These are phyloP conservation scores for Serendipita sp. DNA, from an alignment of 768 basidiomycete species.

Conservation along the genomic window DNA sequence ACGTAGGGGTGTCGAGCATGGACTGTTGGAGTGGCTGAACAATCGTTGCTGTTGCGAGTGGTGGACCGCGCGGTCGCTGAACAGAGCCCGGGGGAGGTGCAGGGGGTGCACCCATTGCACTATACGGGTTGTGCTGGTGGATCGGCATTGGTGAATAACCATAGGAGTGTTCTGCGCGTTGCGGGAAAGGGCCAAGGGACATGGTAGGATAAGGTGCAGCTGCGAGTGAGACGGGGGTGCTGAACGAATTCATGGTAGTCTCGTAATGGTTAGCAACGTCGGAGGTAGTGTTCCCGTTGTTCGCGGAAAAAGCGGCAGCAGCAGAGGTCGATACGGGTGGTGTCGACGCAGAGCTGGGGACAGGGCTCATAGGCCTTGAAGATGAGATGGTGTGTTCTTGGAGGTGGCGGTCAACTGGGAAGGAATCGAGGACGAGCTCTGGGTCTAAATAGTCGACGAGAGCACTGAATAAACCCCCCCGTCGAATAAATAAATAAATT, in stretches of 20 bases:
- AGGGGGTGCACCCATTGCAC: neutral
- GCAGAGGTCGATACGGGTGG: neutral
- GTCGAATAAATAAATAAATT: neutral
- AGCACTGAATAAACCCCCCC: neutral
- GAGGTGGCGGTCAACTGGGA: neutral
- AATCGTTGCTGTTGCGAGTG: neutral
- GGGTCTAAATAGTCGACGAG: slow-evolving; percentile 1
- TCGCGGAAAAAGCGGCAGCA: neutral
- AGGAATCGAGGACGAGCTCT: neutral
- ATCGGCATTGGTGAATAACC: neutral
- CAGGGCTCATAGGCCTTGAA: slow-evolving; percentile 2
- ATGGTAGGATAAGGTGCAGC: neutral
- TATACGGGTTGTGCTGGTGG: neutral
- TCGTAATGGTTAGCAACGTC: neutral
- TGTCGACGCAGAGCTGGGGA: neutral
- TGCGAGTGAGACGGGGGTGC: neutral
- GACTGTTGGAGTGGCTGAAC: neutral
- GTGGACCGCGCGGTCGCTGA: slow-evolving; percentile 2
- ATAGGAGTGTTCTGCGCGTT: neutral
- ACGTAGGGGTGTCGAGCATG: neutral
- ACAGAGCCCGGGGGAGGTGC: neutral
- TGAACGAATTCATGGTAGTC: neutral
- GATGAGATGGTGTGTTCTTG: neutral
- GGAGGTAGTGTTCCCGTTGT: neutral
- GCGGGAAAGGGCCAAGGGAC: neutral